Base-by-base conservation (phyloP, 2,329 filamentous ascomycete species). In the Colletotrichum shisoi region DNA sequence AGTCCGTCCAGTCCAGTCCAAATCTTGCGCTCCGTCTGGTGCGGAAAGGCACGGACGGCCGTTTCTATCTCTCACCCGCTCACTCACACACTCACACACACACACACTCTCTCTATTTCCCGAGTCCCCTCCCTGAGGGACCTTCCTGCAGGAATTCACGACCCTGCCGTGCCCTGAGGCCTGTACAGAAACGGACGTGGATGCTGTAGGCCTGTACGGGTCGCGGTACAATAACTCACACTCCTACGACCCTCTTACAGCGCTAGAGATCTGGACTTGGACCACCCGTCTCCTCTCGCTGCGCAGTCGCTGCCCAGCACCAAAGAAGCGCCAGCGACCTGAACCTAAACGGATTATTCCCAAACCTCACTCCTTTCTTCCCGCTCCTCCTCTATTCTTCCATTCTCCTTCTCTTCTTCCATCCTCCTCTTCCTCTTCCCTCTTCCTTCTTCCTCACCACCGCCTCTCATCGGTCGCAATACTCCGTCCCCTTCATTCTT, bases 341-440 rank as follows among this genome's bases (percentile, higher is more conserved):
- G 52, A 67, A 68, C 62, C 62, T 39, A 46, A 51, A 62, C 66
- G 56, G 44, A 52, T 57, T 66, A 67, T 68, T 68, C 62, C 51
- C 66, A 67, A 34, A 68, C 62, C 27, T 68, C 66, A 68, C 62
- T 51, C 67, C 62, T 39, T 37, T 48, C 44, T 48, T 60, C 45
- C 37, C 49, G 24, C 31, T 44, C 40, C 34, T 52, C 49, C 27
- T 52, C 49, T n/a, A 19, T 52, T 34, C 17, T 19, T 52, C 31
- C 17, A 19, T 42, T 17, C 58, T 62, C 45, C 53, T 66, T 45
- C 24, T 52, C 57, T 42, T 48, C 49, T 61, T 62, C 46, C 40
- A 40, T 54, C 44, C 24, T 53, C 34, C 31, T 53, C 39, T 24
- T 56, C 62, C 19, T 31, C 6, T 2, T 31, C 27, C 31, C 21